phyloP scores from a whole-genome alignment of 768 basidiomycete genomes.

The Rhodotorula paludigena region DNA sequence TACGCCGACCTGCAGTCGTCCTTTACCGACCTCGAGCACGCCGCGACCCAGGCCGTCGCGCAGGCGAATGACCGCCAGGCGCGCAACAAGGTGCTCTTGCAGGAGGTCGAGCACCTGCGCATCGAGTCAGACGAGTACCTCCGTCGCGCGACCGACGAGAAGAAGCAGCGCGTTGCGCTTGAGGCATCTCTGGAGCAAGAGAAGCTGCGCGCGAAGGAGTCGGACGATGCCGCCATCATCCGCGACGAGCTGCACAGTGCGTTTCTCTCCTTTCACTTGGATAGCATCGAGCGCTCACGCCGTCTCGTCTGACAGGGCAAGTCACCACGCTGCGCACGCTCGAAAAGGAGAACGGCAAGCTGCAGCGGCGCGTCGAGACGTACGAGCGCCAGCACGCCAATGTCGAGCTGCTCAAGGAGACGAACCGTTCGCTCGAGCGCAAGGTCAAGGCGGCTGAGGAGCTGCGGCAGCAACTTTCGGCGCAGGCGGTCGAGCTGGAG shows the following conservation, averaged over 20 bases:
- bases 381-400: conserved; percentile 39
- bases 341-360: conserved; percentile 40
- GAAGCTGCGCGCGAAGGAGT: conserved; percentile 6
- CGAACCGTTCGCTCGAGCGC: conserved; percentile 39
- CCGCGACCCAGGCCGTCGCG: conserved; percentile 15
- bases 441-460: conserved; percentile 34
- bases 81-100: conserved; percentile 2
- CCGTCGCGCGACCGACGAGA: conserved; percentile 3
- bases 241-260: conserved; percentile 34
- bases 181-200: conserved; percentile 29
- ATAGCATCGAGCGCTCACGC: neutral
- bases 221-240: conserved; percentile 20
- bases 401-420: conserved; percentile 41
- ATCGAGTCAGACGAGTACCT: neutral
- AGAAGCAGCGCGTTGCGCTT: conserved; percentile 5
- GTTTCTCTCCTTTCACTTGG: neutral
- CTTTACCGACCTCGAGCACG: conserved; percentile 29
- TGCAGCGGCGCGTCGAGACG: conserved; percentile 37
- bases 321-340: conserved; percentile 39
- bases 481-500: conserved; percentile 27
- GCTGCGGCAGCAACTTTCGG: conserved; percentile 22
- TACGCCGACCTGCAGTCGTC: conserved; percentile 16
- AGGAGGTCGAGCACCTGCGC: conserved; percentile 13
- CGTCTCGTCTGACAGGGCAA: conserved; percentile 25
- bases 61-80: conserved; percentile 14